phyloP scores from a whole-genome alignment of 176 grass and related monocot genomes.

The maize (Zea mays) region Zm-B73-REFERENCE-NAM-5.0 NC_050096.1:3643001-3643500 shows the following conservation, averaged over 20 bases:
- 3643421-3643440: too few relatives aligned
- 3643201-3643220: neutral
- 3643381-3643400: too few relatives aligned
- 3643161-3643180: neutral
- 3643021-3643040: neutral
- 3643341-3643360: too few relatives aligned
- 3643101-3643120: neutral
- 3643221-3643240: neutral
- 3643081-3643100: neutral
- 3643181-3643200: neutral
- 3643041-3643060: neutral
- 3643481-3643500: too few relatives aligned
- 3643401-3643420: too few relatives aligned
- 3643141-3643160: neutral
- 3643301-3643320: too few relatives aligned
- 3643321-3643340: too few relatives aligned
- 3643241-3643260: neutral
- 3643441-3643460: too few relatives aligned
- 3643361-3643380: too few relatives aligned
- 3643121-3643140: constrained; percentile 5
- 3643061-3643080: neutral
- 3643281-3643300: too few relatives aligned
- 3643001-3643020: neutral
- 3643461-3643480: too few relatives aligned
- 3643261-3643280: too few relatives aligned